phyloP scores from a whole-genome alignment of 441 rosid species.

The Arabidopsis hybrid region DNA sequence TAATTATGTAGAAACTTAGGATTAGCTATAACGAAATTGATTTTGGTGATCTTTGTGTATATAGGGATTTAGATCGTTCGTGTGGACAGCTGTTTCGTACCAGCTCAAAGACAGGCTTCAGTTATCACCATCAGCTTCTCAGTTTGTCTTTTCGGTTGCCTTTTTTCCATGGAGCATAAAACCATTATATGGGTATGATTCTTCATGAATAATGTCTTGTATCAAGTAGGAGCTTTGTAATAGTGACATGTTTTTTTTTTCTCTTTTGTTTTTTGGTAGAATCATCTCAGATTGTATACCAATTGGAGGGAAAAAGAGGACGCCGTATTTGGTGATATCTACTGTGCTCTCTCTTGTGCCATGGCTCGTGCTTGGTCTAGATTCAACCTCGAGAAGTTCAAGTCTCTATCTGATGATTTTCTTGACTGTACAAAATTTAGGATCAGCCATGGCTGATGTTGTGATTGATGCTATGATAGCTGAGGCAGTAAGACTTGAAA shows the following conservation, averaged over 20 bases:
- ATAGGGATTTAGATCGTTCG: conserved; percentile 97
- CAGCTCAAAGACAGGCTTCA: conserved; percentile 88
- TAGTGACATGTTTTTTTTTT: conserved; percentile 2
- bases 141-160: conserved; percentile 79
- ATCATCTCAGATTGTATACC: conserved; percentile 94
- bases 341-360: conserved; percentile 82
- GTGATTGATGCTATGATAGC: conserved; percentile 98
- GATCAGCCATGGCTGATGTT: conserved; percentile 97
- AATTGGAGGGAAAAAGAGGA: conserved; percentile 82
- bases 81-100: conserved; percentile 97
- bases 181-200: conserved; percentile 86
- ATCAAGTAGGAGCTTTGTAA: not conserved
- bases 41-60: not conserved
- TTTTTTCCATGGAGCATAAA: conserved; percentile 97
- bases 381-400: conserved; percentile 63
- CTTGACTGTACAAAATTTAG: conserved; percentile 87
- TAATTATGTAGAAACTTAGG: not conserved
- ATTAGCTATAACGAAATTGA: not conserved
- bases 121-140: conserved; percentile 96
- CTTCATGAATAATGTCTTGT: not conserved
- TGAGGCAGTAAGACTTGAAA: conserved; percentile 84
- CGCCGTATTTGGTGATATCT: conserved; percentile 82
- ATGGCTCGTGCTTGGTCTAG: conserved; percentile 81
- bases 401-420: conserved; percentile 62
- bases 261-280: conserved; percentile 51